A percentile compares a stretch with the other conserved stretches of the same genome.
Conservation (phyloP, 257 asterid species). For the Gentiana dahurica region DNA sequence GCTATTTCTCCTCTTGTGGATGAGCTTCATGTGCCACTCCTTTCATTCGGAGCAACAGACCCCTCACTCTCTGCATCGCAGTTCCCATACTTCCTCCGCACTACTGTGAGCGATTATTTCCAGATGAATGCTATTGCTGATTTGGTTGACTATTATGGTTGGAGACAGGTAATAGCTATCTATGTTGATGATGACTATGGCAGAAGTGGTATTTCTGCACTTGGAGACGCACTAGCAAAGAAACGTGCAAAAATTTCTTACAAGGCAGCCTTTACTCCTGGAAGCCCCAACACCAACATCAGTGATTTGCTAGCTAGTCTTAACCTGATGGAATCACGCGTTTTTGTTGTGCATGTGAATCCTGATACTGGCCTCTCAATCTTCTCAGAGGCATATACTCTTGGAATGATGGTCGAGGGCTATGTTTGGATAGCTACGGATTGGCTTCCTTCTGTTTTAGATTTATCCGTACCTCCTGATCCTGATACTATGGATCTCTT, state of each 20-base stretch:
- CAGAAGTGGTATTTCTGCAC: constrained; percentile 40
- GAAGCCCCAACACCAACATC: constrained; percentile 33
- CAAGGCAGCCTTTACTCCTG: constrained; percentile 50
- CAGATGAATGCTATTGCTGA: constrained; percentile 81
- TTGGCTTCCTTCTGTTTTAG: constrained; percentile 64
- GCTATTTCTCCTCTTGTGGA: constrained; percentile 39
- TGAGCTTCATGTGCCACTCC: constrained; percentile 62
- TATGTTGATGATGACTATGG: constrained; percentile 20
- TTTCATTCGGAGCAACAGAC: constrained; percentile 73
- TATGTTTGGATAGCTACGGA: constrained; percentile 80
- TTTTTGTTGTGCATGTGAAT: constrained; percentile 60
- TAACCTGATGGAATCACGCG: constrained; percentile 53
- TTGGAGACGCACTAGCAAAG: constrained; percentile 54
- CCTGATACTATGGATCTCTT: constrained; percentile 25
- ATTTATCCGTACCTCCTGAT: constrained; percentile 25
- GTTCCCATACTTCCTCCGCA: constrained; percentile 60
- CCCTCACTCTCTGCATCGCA: constrained; percentile 68
- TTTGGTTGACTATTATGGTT: constrained; percentile 39
- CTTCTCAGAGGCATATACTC: constrained; percentile 41
- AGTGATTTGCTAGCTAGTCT: constrained; percentile 31
- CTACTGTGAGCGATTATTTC: constrained; percentile 47
- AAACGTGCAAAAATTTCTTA: constrained; percentile 53
- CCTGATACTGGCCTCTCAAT: constrained; percentile 53
- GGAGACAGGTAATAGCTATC: constrained; percentile 59
- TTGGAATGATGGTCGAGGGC: constrained; percentile 58